phyloP scores from a whole-genome alignment of 768 basidiomycete species.

The Leccinum disarticulatum region DNA sequence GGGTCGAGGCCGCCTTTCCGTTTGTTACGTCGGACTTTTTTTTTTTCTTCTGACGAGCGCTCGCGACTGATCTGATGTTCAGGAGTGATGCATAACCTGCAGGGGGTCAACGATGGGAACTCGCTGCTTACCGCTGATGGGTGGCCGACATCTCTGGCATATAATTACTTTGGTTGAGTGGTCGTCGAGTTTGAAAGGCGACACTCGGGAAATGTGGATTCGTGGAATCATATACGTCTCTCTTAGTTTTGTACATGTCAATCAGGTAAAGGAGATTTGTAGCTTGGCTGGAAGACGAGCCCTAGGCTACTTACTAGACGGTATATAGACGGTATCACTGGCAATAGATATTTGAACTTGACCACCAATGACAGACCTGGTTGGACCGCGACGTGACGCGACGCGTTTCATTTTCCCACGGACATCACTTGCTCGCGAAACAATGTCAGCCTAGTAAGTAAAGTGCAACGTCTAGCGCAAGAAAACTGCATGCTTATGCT shows the following conservation, averaged over 20 bases:
- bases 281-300: not conserved
- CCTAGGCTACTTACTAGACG: not conserved
- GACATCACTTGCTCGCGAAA: not conserved
- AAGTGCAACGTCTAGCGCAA: not conserved
- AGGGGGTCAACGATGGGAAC: constrained; percentile 56
- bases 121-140: constrained; percentile 48
- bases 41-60: not conserved
- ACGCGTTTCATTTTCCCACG: constrained; percentile 21
- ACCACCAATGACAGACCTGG: too few relatives aligned
- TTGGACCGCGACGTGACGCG: constrained; percentile 29
- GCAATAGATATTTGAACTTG: not conserved
- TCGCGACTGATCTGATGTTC: not conserved
- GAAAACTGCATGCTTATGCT: not conserved
- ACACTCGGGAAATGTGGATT: not conserved
- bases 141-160: constrained; percentile 55
- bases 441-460: constrained; percentile 55
- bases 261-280: not conserved
- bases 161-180: constrained; percentile 44
- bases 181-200: too few relatives aligned
- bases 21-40: constrained; percentile 51
- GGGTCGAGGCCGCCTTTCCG: constrained; percentile 45
- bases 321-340: not conserved
- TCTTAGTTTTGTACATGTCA: constrained; percentile 14
- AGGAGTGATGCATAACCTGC: constrained; percentile 59
- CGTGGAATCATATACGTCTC: not conserved